Evolutionary conservation across 1,284 basidiomycete species (phyloP), one percentile per base, ranked within the genome.

Genomic region (Omphalotus olearius): DNA sequence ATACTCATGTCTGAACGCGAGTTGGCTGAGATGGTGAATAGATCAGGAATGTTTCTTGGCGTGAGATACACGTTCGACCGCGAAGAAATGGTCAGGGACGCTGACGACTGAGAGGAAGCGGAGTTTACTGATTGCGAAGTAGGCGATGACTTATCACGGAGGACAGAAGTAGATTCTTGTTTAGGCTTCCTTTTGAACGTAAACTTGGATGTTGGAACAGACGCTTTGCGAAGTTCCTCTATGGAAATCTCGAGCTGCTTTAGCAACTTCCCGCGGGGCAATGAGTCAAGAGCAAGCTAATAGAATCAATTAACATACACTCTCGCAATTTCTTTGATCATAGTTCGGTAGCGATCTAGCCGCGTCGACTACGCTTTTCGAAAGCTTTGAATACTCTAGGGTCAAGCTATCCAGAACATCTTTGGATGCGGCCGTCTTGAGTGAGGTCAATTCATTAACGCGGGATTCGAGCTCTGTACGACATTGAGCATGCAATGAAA

Each of bases 261-360:
- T 45, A 88, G 62, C 77, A 82, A 80, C 87, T 87, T 53, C 40
- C 20, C 25, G 6, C 16, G 10, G 26, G 23, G n/a, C 14, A 18
- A 39, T 45, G 36, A 46, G 38, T 33, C 25, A 49, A 51, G 37
- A 37, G n/a, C 11, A 43, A 28, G n/a, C 28, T 25, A 20, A 40
- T 48, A 37, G 37, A 17, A 33, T 53, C 18, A 20, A 23, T 17
- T 18, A 26, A 72, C 83, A 54, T 58, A 90, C 89, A 58, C 71
- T 65, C 59, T 88, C 85, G 60, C 77, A 87, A 58, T 81, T 81
- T 53, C 83, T 74, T 61, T 87, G 87, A 64, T 90, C 88, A 62
- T 88, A 91, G 38, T 76, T 70, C 4, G 89, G 85, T 37, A 92
- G 67, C 52, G 74, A 79, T 2, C 75, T 71, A 6, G 78, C 79